These are phyloP conservation scores for Castanea sativa DNA, from an alignment of 306 rosid species.

Conservation along the genomic window DNA sequence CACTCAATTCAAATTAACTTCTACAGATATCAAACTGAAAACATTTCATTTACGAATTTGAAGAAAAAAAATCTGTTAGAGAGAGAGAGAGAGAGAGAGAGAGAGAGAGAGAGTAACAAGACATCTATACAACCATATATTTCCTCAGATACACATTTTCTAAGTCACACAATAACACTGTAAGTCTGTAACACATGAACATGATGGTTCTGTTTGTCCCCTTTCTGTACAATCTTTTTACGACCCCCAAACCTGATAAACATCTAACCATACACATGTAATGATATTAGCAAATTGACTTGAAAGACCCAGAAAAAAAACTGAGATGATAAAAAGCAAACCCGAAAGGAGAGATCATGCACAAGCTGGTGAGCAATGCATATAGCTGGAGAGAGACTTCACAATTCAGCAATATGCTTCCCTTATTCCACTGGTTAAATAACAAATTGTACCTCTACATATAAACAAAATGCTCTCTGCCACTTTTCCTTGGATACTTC, in stretches of 20 bases:
- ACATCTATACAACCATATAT: conserved; percentile 31
- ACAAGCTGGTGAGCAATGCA: conserved; percentile 42
- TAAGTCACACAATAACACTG: conserved; percentile 1
- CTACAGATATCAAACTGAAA: too few relatives aligned
- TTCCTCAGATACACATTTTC: conserved; percentile 6
- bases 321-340: conserved; percentile 26
- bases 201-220: conserved; percentile 18
- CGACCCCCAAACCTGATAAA: conserved; percentile 26
- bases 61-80: neutral
- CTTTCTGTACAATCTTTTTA: conserved; percentile 43
- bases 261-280: conserved; percentile 35
- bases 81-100: neutral
- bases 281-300: conserved; percentile 39
- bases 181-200: conserved; percentile 12
- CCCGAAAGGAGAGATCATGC: conserved; percentile 45
- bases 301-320: conserved; percentile 33
- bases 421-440: conserved; percentile 58
- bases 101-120: neutral
- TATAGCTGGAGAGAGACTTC: conserved; percentile 49
- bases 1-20: too few relatives aligned
- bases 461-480: conserved; percentile 48
- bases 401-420: conserved; percentile 52
- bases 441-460: conserved; percentile 54
- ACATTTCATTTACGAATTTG: neutral
- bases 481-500: conserved; percentile 28